Conservation (phyloP, 1,284 basidiomycete species). For the Boletus mariae region DNA sequence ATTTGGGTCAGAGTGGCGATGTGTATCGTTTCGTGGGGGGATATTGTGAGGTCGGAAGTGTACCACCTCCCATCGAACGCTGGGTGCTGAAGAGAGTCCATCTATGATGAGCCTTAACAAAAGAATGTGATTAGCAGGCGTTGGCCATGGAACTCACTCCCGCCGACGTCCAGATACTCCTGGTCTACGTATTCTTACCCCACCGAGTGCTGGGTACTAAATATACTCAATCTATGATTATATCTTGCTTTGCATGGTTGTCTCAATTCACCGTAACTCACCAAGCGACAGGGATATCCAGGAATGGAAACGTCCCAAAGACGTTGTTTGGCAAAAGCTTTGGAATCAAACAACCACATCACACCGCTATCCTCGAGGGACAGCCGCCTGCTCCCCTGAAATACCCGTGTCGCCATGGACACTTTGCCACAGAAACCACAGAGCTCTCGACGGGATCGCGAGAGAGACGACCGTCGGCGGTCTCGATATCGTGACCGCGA, state of each 20-base stretch:
- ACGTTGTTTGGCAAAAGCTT: constrained; percentile 28
- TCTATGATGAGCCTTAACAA: background rate
- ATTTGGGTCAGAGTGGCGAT: background rate
- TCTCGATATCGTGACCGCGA: constrained; percentile 3
- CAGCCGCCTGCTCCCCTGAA: background rate
- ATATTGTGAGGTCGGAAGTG: background rate
- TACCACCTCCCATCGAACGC: background rate
- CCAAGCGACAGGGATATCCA: too few relatives aligned
- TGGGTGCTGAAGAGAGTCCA: background rate
- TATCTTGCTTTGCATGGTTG: too few relatives aligned
- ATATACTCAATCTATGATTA: too few relatives aligned
- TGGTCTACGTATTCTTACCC: too few relatives aligned
- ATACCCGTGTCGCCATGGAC: constrained; percentile 14
- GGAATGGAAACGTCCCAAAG: background rate
- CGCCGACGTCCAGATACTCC: too few relatives aligned
- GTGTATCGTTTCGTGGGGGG: background rate
- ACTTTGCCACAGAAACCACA: constrained; percentile 21
- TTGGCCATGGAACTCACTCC: too few relatives aligned
- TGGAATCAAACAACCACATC: constrained; percentile 25
- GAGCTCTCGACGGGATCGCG: constrained; percentile 13
- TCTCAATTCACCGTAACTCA: too few relatives aligned
- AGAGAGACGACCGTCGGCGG: constrained; percentile 14
- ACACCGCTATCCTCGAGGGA: background rate
- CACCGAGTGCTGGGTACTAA: too few relatives aligned
- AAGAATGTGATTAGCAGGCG: too few relatives aligned